Evolutionary conservation across 2,329 filamentous ascomycete species (phyloP).

Genomic region (Colletotrichum lupini): DNA sequence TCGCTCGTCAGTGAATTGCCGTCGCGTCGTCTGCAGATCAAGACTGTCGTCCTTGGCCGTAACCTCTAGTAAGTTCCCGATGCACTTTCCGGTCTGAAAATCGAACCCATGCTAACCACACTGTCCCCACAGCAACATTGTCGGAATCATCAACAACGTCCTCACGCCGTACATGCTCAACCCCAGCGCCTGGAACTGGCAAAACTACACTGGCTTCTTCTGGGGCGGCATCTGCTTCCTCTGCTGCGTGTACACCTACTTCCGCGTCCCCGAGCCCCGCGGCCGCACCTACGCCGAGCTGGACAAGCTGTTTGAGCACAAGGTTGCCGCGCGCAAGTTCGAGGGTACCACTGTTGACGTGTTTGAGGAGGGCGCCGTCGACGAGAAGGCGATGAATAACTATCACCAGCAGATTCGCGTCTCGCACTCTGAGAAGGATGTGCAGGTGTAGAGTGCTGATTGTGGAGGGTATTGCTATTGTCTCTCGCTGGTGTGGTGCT

Average conservation of each 20-base stretch:
- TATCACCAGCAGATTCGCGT: slow-evolving; percentile 56
- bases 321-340: slow-evolving; percentile 79
- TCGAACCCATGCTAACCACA: background rate
- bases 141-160: slow-evolving; percentile 83
- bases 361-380: slow-evolving; percentile 59
- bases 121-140: slow-evolving; percentile 70
- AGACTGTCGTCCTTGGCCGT: slow-evolving; percentile 88
- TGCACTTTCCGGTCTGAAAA: too few species aligned
- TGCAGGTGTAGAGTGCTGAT: slow-evolving; percentile 1
- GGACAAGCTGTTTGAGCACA: slow-evolving; percentile 83
- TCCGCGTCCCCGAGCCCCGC: slow-evolving; percentile 81
- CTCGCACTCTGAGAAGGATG: slow-evolving; percentile 41
- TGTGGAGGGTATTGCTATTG: background rate
- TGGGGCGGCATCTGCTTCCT: slow-evolving; percentile 85
- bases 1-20: slow-evolving; percentile 88
- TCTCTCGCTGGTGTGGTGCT: background rate
- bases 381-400: slow-evolving; percentile 56
- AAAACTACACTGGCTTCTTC: slow-evolving; percentile 89
- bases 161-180: slow-evolving; percentile 95
- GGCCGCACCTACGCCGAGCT: slow-evolving; percentile 88
- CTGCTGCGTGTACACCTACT: slow-evolving; percentile 85
- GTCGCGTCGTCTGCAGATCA: slow-evolving; percentile 85
- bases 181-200: slow-evolving; percentile 87
- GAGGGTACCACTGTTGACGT: slow-evolving; percentile 67
- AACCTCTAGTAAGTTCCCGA: slow-evolving; percentile 71